Conservation (phyloP, 192 early-diverging fungal genomes). For the Backusella australiensis region DNA sequence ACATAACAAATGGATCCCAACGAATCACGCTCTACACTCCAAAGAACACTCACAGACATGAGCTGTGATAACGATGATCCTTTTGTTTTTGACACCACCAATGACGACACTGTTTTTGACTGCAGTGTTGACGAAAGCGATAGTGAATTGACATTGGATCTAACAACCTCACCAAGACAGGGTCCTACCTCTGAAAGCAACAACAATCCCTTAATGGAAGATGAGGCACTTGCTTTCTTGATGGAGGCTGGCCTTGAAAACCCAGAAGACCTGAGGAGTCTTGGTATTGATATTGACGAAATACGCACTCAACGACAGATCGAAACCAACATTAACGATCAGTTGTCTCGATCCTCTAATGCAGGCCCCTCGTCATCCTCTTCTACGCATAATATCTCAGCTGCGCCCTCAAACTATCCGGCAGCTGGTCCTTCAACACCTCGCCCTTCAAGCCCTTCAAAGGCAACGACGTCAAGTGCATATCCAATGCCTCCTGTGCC, state of each 20-base stretch:
- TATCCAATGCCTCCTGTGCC: too few species aligned
- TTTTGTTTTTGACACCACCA: not conserved
- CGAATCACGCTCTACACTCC: not conserved
- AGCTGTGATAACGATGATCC: not conserved
- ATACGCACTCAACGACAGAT: slow-evolving; percentile 3
- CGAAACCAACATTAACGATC: not conserved
- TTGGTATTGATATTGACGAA: slow-evolving; percentile 19
- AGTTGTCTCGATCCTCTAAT: not conserved
- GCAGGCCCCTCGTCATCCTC: not conserved
- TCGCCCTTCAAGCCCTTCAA: not conserved
- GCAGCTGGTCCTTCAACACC: not conserved
- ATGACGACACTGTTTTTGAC: not conserved
- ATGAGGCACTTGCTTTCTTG: not conserved
- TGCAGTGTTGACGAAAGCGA: not conserved
- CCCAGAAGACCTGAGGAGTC: not conserved
- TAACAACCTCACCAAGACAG: not conserved
- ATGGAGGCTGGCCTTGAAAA: slow-evolving; percentile 8
- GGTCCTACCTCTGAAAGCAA: not conserved
- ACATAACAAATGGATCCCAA: not conserved
- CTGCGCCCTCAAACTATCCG: not conserved
- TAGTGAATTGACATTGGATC: not conserved
- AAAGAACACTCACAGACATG: not conserved
- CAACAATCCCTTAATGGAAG: not conserved
- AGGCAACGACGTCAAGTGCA: too few species aligned
- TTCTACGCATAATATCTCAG: not conserved